phyloP scores from a whole-genome alignment of 2,329 filamentous ascomycete species.

The Neonectria sp. region DNA sequence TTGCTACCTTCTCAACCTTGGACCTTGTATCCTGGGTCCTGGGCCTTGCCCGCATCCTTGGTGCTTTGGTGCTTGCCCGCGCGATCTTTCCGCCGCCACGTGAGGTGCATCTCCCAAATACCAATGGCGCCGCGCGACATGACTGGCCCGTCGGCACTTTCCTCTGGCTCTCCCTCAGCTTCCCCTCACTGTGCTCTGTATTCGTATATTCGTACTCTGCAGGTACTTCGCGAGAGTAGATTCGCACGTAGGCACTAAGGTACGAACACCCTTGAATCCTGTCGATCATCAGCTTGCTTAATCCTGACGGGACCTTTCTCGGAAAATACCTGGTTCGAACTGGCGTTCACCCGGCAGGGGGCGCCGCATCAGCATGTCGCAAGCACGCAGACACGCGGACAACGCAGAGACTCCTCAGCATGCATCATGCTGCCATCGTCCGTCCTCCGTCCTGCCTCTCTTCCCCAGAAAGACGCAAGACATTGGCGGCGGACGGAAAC shows the following conservation, averaged over 20 bases:
- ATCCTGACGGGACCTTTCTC: background rate
- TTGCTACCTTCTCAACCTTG: slow-evolving; percentile 27
- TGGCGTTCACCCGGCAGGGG: background rate
- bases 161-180: slow-evolving; percentile 11
- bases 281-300: slow-evolving; percentile 15
- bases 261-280: background rate
- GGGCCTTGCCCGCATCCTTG: no score
- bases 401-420: slow-evolving; percentile 2
- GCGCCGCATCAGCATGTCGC: background rate
- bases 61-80: slow-evolving; percentile 41
- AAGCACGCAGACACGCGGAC: slow-evolving; percentile 8
- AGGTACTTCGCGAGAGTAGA: background rate
- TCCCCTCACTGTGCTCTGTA: slow-evolving; percentile 20
- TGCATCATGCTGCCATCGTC: background rate
- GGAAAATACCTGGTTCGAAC: slow-evolving; percentile 14
- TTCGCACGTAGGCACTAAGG: background rate
- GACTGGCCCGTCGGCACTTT: slow-evolving; percentile 38
- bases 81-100: slow-evolving; percentile 55
- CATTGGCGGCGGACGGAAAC: slow-evolving; percentile 26
- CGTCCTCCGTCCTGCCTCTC: background rate
- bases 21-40: background rate
- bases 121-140: slow-evolving; percentile 33
- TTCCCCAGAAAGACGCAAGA: slow-evolving; percentile 29
- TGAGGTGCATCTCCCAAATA: slow-evolving; percentile 45
- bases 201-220: background rate